Percentiles rank a stretch among this genome's conserved stretches.
These are phyloP conservation scores for Lachnellula subtilissima DNA, from an alignment of 2,329 filamentous ascomycete species.

Conservation along the genomic window DNA sequence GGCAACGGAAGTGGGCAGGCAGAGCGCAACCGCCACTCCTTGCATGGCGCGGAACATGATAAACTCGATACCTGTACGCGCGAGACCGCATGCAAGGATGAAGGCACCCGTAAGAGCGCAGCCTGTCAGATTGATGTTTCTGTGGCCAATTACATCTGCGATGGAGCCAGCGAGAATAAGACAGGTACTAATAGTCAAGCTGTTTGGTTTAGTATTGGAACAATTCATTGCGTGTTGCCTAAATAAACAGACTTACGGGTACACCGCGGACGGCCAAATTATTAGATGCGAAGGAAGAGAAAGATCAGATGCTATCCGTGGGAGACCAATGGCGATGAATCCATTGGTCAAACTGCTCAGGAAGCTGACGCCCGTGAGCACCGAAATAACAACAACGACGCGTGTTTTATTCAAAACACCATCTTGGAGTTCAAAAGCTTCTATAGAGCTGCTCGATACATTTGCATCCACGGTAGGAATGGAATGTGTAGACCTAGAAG, in stretches of 20 bases:
- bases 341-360: constrained; percentile 28
- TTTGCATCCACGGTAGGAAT: too few relatives aligned
- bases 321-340: constrained; percentile 37
- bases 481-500: too few relatives aligned
- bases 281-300: constrained; percentile 5
- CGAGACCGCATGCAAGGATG: constrained; percentile 40
- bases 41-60: constrained; percentile 44
- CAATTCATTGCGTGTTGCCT: background rate
- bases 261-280: constrained; percentile 12
- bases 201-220: constrained; percentile 1
- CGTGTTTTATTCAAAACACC: constrained; percentile 6
- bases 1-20: constrained; percentile 44
- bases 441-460: too few relatives aligned
- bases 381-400: constrained; percentile 6
- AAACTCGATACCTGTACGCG: constrained; percentile 36
- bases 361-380: constrained; percentile 24
- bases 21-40: constrained; percentile 43
- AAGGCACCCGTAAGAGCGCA: constrained; percentile 39
- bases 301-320: constrained; percentile 37
- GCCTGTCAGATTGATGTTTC: constrained; percentile 41
- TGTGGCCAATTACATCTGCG: constrained; percentile 44
- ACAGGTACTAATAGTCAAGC: constrained; percentile 40
- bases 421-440: constrained; percentile 5
- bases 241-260: constrained; percentile 1
- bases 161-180: constrained; percentile 46